These are phyloP conservation scores for Arbutus unedo DNA, from an alignment of 148 eudicot species.

Conservation along the genomic window DNA sequence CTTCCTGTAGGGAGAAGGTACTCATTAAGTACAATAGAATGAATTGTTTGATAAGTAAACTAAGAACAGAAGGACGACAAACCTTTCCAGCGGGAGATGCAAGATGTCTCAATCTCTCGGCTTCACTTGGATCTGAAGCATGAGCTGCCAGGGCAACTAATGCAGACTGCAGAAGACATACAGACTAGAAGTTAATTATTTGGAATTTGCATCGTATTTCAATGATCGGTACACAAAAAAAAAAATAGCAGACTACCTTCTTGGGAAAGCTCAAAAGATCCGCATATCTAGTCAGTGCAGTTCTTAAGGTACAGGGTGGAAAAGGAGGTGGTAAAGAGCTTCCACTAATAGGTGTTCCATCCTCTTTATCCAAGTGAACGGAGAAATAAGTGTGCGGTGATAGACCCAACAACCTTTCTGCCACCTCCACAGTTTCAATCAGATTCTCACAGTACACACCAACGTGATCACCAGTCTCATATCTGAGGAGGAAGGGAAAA, in stretches of 20 bases:
- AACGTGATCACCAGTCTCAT: conserved; percentile 99
- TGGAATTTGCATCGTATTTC: neutral
- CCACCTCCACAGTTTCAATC: conserved; percentile 73
- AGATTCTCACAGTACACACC: conserved; percentile 91
- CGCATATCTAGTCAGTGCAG: conserved; percentile 74
- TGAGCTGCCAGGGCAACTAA: conserved; percentile 87
- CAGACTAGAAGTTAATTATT: conserved; percentile 6
- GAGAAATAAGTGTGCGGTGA: conserved; percentile 75
- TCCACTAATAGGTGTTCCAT: conserved; percentile 69
- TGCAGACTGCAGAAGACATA: conserved; percentile 54
- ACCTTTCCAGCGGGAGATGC: conserved; percentile 99
- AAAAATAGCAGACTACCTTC: conserved; percentile 46
- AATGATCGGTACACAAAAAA: neutral
- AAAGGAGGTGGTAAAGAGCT: conserved; percentile 76
- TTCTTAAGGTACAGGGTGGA: conserved; percentile 78
- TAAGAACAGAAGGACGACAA: neutral
- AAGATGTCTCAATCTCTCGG: conserved; percentile 74
- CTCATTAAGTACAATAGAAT: neutral
- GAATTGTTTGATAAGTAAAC: neutral
- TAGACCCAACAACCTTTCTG: conserved; percentile 59
- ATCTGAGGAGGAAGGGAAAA: conserved; percentile 39
- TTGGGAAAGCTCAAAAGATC: conserved; percentile 87
- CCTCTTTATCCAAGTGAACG: conserved; percentile 74
- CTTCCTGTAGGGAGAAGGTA: conserved; percentile 56
- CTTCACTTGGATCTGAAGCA: conserved; percentile 86